Evolutionary conservation across 2,329 filamentous ascomycete genomes (phyloP).

Genomic region (Amylocarpus encephaloides): DNA sequence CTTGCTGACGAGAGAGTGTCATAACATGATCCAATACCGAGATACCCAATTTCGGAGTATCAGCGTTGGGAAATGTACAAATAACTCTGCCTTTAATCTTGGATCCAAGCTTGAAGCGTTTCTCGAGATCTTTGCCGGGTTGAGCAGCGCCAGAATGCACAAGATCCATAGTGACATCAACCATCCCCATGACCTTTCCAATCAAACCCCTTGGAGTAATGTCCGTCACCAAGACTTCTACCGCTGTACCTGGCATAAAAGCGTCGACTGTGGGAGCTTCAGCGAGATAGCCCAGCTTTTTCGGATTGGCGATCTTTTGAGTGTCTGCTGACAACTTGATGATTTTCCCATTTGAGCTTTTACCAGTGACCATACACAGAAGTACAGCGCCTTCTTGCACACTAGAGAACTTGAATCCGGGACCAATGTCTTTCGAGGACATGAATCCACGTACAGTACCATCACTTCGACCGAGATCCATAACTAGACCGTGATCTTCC

Average conservation of each 20-base stretch:
- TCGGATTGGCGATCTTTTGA: conserved; percentile 59
- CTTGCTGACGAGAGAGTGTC: conserved; percentile 44
- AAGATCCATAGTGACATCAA: conserved; percentile 85
- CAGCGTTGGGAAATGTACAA: conserved; percentile 75
- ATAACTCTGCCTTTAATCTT: conserved; percentile 83
- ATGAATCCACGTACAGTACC: conserved; percentile 73
- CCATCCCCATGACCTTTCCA: conserved; percentile 85
- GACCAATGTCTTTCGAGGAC: conserved; percentile 72
- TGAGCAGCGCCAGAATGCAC: conserved; percentile 78
- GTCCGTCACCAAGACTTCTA: conserved; percentile 77
- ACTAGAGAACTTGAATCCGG: conserved; percentile 55
- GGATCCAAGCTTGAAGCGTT: conserved; percentile 74
- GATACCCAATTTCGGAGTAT: conserved; percentile 77
- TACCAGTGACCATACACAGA: conserved; percentile 72
- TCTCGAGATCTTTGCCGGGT: conserved; percentile 61
- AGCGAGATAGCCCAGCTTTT: conserved; percentile 58
- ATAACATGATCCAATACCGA: conserved; percentile 82
- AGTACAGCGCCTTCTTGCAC: conserved; percentile 80
- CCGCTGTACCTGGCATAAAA: conserved; percentile 86
- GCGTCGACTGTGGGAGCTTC: conserved; percentile 82
- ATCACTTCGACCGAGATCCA: conserved; percentile 77
- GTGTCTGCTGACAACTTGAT: conserved; percentile 76
- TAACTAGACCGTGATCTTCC: conserved; percentile 92
- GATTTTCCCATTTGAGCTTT: conserved; percentile 72
- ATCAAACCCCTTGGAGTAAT: conserved; percentile 67